Evolutionary conservation across 441 rosid genomes (phyloP), one percentile per base, ranked within the genome.

Genomic region (Corymbia citriodora): DNA sequence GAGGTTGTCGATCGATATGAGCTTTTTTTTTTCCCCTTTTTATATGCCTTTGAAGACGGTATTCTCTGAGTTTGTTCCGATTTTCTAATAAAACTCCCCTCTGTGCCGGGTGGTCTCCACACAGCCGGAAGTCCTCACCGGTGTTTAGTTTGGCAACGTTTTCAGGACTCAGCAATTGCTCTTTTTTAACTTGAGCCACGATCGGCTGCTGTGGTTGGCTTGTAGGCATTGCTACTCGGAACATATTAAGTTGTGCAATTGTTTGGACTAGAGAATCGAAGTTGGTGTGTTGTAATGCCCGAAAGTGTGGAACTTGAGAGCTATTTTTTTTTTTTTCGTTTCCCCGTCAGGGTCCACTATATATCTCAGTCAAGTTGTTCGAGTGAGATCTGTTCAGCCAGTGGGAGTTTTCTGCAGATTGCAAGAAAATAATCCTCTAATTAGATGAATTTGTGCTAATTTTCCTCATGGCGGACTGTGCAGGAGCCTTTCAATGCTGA

Each of bases 401-500:
- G 49, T 27, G 88, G 16, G 86, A 54, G 6, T 33, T 36, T 89
- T 55, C 87, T 72, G 88, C 25, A 31, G 27, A 53, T 54, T 55
- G 68, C 55, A 92, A 70, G 7, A 27, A 82, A 93, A 79, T 6
- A 17, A 45, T 13, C 3, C 54, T 89, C 31, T 33, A 40, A 31
- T 61, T 14, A 23, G 33, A 55, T 65, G 79, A 40, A 6, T 9
- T 4, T 59, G 40, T 59, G 29, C 79, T 88, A 18, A 88, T 61
- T 9, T 13, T 61, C 13, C 1, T 29, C 1, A 48, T 21, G 45
- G 61, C 15, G 15, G 21, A 29, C 86, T 49, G 9, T 93, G 90
- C 95, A 98, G 99, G 95, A 94, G 92, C 99, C 99, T 9, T 98
- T 96, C 94, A 96, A 98, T 92, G 99, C 99, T 5, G 99, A 97